Conservation (phyloP, 139 green algal species). For the Raphidocelis subcapitata region DNA sequence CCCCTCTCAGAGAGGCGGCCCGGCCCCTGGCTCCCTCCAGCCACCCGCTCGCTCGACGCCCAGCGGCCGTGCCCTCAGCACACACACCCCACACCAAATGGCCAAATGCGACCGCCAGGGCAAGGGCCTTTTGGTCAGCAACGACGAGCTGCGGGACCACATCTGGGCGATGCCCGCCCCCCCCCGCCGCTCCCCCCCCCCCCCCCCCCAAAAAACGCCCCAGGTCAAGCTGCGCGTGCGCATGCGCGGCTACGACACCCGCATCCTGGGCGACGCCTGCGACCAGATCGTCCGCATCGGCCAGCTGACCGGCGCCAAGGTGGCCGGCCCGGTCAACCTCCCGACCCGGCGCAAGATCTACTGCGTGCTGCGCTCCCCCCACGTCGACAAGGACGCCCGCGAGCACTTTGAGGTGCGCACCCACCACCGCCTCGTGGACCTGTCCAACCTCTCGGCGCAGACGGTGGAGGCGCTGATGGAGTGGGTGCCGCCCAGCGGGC, state of each 20-base stretch:
- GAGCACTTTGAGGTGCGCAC: slow-evolving; percentile 93
- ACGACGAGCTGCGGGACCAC: too few relatives aligned
- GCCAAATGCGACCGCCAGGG: too few relatives aligned
- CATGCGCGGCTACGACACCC: slow-evolving; percentile 71
- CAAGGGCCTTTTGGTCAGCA: too few relatives aligned
- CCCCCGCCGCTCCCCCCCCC: too few relatives aligned
- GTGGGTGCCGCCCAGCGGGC: slow-evolving; percentile 79
- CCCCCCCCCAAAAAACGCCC: too few relatives aligned
- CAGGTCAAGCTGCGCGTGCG: slow-evolving; percentile 62
- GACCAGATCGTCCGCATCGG: slow-evolving; percentile 69
- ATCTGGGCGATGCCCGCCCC: too few relatives aligned
- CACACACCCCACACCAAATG: too few relatives aligned
- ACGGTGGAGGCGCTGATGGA: slow-evolving; percentile 88
- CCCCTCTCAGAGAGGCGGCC: too few relatives aligned
- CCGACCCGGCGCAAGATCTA: slow-evolving; percentile 72
- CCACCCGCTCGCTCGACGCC: too few relatives aligned
- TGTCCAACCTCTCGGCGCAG: slow-evolving; percentile 78
- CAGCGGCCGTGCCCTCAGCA: too few relatives aligned
- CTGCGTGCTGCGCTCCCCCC: slow-evolving; percentile 84
- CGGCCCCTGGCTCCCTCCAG: too few relatives aligned
- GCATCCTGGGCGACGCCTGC: slow-evolving; percentile 56
- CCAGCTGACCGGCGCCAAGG: slow-evolving; percentile 57
- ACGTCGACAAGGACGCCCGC: slow-evolving; percentile 90
- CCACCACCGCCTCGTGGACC: slow-evolving; percentile 83
- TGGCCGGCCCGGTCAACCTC: slow-evolving; percentile 74